Conservation (phyloP, 495 filamentous ascomycete genomes). For the Penicillium salamii region DNA sequence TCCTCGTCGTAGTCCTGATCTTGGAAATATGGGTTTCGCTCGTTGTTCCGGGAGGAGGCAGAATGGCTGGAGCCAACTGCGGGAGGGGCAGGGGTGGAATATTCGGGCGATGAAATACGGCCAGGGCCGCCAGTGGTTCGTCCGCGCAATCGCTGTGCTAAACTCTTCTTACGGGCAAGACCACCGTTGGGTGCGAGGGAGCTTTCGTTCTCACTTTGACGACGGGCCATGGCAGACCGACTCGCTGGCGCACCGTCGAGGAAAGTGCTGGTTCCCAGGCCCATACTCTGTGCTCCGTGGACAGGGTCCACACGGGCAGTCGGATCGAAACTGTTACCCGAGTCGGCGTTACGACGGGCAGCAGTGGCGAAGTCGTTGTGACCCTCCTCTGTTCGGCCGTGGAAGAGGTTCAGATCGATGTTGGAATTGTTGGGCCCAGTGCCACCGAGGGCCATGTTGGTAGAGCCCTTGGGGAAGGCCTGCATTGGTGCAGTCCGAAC, state of each 20-base stretch:
- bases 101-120: slow-evolving; percentile 48
- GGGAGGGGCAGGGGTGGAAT: slow-evolving; percentile 28
- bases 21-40: slow-evolving; percentile 83
- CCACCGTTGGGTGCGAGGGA: slow-evolving; percentile 52
- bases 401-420: slow-evolving; percentile 77
- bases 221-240: slow-evolving; percentile 74
- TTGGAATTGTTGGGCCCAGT: slow-evolving; percentile 79
- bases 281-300: slow-evolving; percentile 78
- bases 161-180: slow-evolving; percentile 84
- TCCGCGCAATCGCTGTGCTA: slow-evolving; percentile 79
- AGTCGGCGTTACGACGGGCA: slow-evolving; percentile 37
- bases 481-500: slow-evolving; percentile 88
- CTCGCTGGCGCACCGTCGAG: slow-evolving; percentile 91
- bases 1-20: slow-evolving; percentile 77
- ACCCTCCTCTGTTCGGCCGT: slow-evolving; percentile 80
- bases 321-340: slow-evolving; percentile 52
- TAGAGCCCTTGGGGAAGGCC: slow-evolving; percentile 86
- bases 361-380: slow-evolving; percentile 69
- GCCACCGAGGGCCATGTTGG: slow-evolving; percentile 89
- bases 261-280: slow-evolving; percentile 93
- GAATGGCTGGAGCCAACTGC: slow-evolving; percentile 30
- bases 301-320: slow-evolving; percentile 62
- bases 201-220: slow-evolving; percentile 61
- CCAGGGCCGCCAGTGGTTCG: slow-evolving; percentile 42
- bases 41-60: slow-evolving; percentile 36